Conservation (phyloP, 306 rosid genomes). For the Betula pendula region DNA sequence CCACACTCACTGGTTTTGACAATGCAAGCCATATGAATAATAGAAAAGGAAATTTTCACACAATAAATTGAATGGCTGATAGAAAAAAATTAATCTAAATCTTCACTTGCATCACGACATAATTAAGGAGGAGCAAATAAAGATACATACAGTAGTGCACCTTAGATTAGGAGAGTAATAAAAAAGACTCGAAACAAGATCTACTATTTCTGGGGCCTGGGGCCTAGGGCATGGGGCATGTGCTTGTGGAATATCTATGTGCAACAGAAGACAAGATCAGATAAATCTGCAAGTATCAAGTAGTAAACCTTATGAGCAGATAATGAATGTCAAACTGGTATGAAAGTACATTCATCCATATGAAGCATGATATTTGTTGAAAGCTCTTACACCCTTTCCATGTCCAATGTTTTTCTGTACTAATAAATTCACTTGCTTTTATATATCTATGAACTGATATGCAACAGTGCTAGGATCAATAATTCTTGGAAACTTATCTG, state of each 20-base stretch:
- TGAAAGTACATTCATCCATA: background rate
- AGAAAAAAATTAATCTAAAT: background rate
- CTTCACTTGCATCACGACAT: background rate
- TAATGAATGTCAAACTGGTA: no score
- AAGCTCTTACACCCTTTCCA: background rate
- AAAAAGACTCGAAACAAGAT: slow-evolving; percentile 70
- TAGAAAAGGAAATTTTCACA: background rate
- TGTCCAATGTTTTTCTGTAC: background rate
- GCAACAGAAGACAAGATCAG: background rate
- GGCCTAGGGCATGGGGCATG: no score
- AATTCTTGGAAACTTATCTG: background rate
- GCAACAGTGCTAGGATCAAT: background rate
- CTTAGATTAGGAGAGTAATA: slow-evolving; percentile 70
- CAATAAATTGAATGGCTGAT: background rate
- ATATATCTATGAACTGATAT: background rate
- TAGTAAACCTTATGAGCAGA: background rate
- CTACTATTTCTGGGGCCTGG: slow-evolving; percentile 67
- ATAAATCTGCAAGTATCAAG: slow-evolving; percentile 3
- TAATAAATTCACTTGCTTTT: background rate
- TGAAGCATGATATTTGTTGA: background rate
- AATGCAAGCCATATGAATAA: background rate
- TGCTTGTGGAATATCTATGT: slow-evolving; percentile 69
- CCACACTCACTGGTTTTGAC: background rate
- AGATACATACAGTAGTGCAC: slow-evolving; percentile 57
- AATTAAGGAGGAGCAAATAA: background rate